Conservation (phyloP, 1,284 basidiomycete species). For the Meira nashicola region DNA sequence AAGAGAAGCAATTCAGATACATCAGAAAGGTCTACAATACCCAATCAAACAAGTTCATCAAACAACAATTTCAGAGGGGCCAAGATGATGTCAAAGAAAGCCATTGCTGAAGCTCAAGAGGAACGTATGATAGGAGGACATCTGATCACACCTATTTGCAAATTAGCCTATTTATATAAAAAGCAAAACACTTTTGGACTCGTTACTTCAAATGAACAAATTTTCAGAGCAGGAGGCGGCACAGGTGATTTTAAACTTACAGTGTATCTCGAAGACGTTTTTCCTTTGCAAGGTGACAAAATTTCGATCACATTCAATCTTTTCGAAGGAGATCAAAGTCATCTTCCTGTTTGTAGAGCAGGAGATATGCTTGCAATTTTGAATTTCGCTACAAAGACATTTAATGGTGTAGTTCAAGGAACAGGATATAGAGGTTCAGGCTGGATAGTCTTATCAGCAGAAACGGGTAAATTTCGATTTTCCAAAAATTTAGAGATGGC, state of each 20-base stretch:
- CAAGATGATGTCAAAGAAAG: no score
- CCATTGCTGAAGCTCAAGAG: no score
- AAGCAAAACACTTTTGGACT: not conserved
- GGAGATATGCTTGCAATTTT: not conserved
- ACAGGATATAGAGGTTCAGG: not conserved
- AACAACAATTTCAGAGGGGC: no score
- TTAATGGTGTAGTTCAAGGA: slow-evolving; percentile 1
- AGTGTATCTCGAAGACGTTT: not conserved
- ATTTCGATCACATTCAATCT: slow-evolving; percentile 3
- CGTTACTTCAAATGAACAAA: not conserved
- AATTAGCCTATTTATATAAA: not conserved
- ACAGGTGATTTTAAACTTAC: not conserved
- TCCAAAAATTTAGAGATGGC: no score
- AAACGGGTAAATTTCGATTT: not conserved
- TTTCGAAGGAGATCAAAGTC: not conserved
- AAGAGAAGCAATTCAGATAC: no score
- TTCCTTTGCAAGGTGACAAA: no score
- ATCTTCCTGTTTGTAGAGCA: not conserved
- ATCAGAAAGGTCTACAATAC: no score
- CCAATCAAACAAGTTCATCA: no score
- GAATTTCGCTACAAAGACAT: not conserved
- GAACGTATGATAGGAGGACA: not conserved
- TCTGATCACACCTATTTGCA: not conserved
- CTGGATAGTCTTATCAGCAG: not conserved
- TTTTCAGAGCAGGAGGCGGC: not conserved